Evolutionary conservation across 805 yeast genomes (phyloP).

Genomic region (Grigorovia transvaalensis): DNA sequence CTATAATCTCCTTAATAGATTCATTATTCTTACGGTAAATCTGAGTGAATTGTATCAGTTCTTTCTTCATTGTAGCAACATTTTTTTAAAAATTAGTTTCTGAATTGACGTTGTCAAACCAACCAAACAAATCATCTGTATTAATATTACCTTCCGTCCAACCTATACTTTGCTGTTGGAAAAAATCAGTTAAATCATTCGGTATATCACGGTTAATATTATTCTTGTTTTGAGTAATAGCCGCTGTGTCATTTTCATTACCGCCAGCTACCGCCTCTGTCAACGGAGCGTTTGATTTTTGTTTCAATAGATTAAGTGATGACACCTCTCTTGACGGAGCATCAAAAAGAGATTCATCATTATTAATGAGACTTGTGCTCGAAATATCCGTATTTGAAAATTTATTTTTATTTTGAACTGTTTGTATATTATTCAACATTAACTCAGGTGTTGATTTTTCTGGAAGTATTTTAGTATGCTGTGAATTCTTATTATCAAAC

Average conservation of each 20-base stretch:
- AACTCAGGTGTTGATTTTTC: background rate
- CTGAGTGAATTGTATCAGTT: no score
- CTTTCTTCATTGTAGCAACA: background rate
- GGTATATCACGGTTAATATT: background rate
- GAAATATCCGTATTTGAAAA: background rate
- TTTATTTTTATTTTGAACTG: background rate
- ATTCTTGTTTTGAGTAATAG: background rate
- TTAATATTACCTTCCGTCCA: slow-evolving; percentile 67
- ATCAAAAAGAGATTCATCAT: background rate
- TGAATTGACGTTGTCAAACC: slow-evolving; percentile 74
- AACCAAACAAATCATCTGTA: slow-evolving; percentile 78
- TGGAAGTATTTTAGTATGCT: background rate
- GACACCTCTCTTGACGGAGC: background rate
- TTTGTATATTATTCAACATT: background rate
- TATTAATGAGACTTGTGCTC: background rate
- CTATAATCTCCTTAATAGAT: no score
- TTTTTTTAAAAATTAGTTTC: slow-evolving; percentile 39
- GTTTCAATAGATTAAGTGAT: background rate
- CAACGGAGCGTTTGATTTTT: background rate
- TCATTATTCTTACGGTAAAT: no score
- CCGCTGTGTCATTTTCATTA: background rate
- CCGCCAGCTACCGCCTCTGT: background rate
- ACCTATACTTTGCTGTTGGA: slow-evolving; percentile 74
- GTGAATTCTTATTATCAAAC: background rate
- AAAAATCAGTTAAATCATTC: slow-evolving; percentile 41